Percentiles rank a stretch among this genome's conserved stretches.
Evolutionary conservation across 192 early-diverging fungal genomes (phyloP).

Genomic region (Powellomyces hirtus): DNA sequence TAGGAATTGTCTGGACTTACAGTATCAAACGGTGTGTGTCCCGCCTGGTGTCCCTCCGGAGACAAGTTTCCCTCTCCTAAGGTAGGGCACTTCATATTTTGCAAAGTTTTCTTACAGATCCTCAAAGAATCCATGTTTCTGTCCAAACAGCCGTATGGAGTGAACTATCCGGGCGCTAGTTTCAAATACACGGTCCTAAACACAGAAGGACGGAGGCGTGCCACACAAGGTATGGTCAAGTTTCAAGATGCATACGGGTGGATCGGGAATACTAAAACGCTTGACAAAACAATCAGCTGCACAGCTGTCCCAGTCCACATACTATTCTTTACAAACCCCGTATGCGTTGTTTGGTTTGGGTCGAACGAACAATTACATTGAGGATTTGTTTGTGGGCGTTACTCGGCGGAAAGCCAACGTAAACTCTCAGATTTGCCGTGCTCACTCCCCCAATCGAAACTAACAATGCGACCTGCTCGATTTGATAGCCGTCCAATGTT

Average conservation of each 20-base stretch:
- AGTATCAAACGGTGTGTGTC: slow-evolving; percentile 67
- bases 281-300: slow-evolving; percentile 44
- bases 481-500: slow-evolving; percentile 43
- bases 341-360: slow-evolving; percentile 87
- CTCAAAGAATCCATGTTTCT: slow-evolving; percentile 2
- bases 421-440: neutral
- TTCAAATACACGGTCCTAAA: slow-evolving; percentile 88
- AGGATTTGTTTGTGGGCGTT: slow-evolving; percentile 85
- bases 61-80: slow-evolving; percentile 40
- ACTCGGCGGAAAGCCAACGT: slow-evolving; percentile 53
- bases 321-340: slow-evolving; percentile 72
- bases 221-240: slow-evolving; percentile 61
- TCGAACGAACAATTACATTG: slow-evolving; percentile 94
- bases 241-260: neutral
- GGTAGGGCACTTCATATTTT: too few species aligned
- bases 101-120: too few species aligned
- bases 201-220: slow-evolving; percentile 73
- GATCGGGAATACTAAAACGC: neutral
- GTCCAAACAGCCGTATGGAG: slow-evolving; percentile 78
- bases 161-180: slow-evolving; percentile 76
- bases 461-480: neutral
- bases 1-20: neutral
- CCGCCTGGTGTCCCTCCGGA: slow-evolving; percentile 48
- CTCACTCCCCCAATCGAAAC: neutral
- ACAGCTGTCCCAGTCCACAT: slow-evolving; percentile 78